phyloP scores from a whole-genome alignment of 2,329 filamentous ascomycete species.

The Davidsoniella australis region DNA sequence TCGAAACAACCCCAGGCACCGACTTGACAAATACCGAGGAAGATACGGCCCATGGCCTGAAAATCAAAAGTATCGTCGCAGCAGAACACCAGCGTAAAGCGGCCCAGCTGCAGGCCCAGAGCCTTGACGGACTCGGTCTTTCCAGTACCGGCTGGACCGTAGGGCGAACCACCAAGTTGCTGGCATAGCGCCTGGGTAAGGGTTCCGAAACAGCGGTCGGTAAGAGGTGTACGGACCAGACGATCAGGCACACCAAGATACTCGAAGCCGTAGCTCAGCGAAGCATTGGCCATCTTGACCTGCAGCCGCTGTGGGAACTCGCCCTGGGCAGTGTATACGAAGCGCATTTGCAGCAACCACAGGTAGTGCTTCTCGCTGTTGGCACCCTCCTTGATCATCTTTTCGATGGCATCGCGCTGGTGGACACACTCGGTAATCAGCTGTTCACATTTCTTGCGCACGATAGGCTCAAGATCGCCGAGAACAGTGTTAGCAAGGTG shows the following conservation, averaged over 20 bases:
- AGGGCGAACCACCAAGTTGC: slow-evolving; percentile 86
- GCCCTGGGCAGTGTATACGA: slow-evolving; percentile 64
- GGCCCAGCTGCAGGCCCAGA: slow-evolving; percentile 83
- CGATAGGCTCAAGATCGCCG: slow-evolving; percentile 70
- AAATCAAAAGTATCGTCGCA: slow-evolving; percentile 99
- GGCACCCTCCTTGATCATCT: slow-evolving; percentile 61
- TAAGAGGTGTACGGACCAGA: slow-evolving; percentile 89
- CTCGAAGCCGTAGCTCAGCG: slow-evolving; percentile 91
- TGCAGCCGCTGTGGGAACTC: slow-evolving; percentile 67
- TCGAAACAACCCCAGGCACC: slow-evolving; percentile 99
- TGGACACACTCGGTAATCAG: slow-evolving; percentile 98
- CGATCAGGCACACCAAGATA: slow-evolving; percentile 93
- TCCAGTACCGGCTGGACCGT: slow-evolving; percentile 91
- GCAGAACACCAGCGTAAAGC: slow-evolving; percentile 97
- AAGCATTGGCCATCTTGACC: slow-evolving; percentile 94
- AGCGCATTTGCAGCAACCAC: slow-evolving; percentile 96
- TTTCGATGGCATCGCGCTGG: slow-evolving; percentile 84
- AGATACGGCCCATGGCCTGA: slow-evolving; percentile 98
- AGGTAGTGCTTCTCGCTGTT: slow-evolving; percentile 63
- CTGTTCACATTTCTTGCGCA: slow-evolving; percentile 93
- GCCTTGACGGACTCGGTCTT: slow-evolving; percentile 99
- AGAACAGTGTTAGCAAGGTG: slow-evolving; percentile 79
- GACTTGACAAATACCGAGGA: slow-evolving; percentile 96
- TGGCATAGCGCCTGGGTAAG: slow-evolving; percentile 92
- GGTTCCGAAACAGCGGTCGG: slow-evolving; percentile 94